A percentile compares a stretch with the other conserved stretches of the same genome.
These are phyloP conservation scores for Neurospora sp. DNA, from an alignment of 495 filamentous ascomycete genomes.

Conservation along the genomic window DNA sequence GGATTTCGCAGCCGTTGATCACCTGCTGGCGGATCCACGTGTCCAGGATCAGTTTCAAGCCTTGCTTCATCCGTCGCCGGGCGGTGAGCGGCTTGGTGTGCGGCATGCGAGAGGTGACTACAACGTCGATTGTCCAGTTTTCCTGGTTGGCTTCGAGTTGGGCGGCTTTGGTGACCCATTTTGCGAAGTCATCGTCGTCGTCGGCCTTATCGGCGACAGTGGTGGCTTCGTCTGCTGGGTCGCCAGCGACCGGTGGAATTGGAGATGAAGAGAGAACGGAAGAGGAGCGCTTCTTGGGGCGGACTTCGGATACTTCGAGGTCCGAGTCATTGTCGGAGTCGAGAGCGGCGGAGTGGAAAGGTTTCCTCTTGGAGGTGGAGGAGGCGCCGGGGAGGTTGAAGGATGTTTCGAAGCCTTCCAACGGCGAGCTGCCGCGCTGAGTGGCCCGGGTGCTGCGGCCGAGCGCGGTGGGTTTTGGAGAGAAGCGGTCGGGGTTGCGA, in stretches of 20 bases:
- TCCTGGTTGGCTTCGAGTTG: not conserved
- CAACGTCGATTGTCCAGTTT: conserved; percentile 4
- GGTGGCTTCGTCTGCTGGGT: not conserved
- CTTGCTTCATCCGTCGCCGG: conserved; percentile 9
- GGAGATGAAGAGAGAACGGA: not conserved
- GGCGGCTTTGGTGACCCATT: conserved; percentile 14
- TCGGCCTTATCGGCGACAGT: conserved; percentile 43
- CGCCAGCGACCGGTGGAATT: not conserved
- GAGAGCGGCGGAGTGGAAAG: not conserved
- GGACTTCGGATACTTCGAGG: not conserved
- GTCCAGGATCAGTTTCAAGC: conserved; percentile 8
- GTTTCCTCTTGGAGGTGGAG: not conserved
- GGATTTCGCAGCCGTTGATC: not conserved
- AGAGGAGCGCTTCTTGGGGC: not conserved
- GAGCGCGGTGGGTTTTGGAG: not conserved
- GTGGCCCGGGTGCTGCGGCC: not conserved
- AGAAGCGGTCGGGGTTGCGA: not conserved
- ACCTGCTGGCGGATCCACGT: conserved; percentile 9
- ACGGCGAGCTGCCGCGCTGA: not conserved
- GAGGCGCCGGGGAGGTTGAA: not conserved
- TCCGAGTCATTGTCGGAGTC: not conserved
- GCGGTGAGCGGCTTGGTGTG: conserved; percentile 4
- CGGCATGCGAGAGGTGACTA: conserved; percentile 9
- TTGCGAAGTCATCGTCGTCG: conserved; percentile 67
- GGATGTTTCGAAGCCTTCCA: conserved; percentile 1